phyloP scores from a whole-genome alignment of 2,329 filamentous ascomycete genomes.

The Aspergillus calidoustus region DNA sequence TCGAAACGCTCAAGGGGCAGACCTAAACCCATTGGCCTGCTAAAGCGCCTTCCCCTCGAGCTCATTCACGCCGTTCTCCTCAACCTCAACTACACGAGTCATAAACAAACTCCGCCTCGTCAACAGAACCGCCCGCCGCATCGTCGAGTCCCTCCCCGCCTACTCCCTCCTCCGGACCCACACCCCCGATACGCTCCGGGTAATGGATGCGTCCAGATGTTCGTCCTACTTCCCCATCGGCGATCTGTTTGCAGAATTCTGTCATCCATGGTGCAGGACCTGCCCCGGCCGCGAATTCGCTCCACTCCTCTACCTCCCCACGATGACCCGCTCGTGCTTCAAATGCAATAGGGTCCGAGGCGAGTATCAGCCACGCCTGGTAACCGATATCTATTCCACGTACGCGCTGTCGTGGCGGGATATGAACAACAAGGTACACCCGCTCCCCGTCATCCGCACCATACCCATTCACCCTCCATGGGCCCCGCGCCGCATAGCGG shows the following conservation, averaged over 20 bases:
- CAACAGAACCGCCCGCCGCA: background rate
- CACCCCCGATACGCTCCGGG: background rate
- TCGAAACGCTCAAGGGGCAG: background rate
- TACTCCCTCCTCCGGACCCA: slow-evolving; percentile 1
- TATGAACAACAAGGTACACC: background rate
- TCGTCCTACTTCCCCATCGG: background rate
- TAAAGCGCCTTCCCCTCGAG: background rate
- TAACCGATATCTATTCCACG: background rate
- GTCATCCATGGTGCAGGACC: slow-evolving; percentile 16
- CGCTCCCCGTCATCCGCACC: slow-evolving; percentile 9
- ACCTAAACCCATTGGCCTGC: background rate
- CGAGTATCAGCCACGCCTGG: slow-evolving; percentile 6
- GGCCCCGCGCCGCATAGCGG: background rate
- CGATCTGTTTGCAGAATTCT: slow-evolving; percentile 14
- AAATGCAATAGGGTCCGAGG: slow-evolving; percentile 10
- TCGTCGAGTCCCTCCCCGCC: background rate
- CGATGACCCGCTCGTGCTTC: slow-evolving; percentile 11
- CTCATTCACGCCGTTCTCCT: background rate
- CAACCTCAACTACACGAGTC: background rate
- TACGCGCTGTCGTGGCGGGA: slow-evolving; percentile 1
- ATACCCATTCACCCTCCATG: background rate
- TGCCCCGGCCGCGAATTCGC: slow-evolving; percentile 12
- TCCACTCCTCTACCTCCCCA: slow-evolving; percentile 19
- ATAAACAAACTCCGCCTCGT: background rate
- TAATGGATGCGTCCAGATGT: background rate